These are phyloP conservation scores for Xanthoceras sorbifolium DNA, from an alignment of 345 rosid species.

Conservation along the genomic window DNA sequence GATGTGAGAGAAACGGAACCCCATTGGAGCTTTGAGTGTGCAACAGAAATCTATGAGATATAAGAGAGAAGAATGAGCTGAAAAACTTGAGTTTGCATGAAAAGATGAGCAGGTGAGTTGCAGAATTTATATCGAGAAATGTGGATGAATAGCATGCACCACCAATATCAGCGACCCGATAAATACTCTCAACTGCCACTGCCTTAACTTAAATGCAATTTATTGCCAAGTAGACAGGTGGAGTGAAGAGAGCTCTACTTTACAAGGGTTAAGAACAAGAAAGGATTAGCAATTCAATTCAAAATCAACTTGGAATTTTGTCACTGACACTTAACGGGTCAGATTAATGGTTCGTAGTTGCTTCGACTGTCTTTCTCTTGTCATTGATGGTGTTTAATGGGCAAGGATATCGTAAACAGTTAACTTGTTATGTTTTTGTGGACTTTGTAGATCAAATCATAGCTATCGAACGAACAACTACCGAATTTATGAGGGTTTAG, in stretches of 20 bases:
- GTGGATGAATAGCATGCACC: neutral
- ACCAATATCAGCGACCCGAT: conserved; percentile 6
- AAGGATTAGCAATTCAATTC: neutral
- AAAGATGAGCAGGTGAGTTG: conserved; percentile 9
- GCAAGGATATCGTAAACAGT: neutral
- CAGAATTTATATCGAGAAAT: conserved; percentile 25
- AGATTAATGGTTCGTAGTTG: neutral
- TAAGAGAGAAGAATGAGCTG: neutral
- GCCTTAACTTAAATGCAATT: conserved; percentile 36
- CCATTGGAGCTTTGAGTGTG: conserved; percentile 27
- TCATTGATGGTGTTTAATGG: neutral
- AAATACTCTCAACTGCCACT: conserved; percentile 48
- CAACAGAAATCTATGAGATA: neutral
- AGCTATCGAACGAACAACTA: conserved; percentile 29
- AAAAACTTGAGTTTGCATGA: conserved; percentile 12
- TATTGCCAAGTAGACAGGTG: conserved; percentile 17
- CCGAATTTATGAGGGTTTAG: conserved; percentile 39
- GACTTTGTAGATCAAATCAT: conserved; percentile 7
- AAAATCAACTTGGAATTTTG: neutral
- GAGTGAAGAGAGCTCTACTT: conserved; percentile 6
- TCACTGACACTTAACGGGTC: neutral
- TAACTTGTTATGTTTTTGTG: neutral
- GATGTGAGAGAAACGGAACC: conserved; percentile 25
- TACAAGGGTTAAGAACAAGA: no score
- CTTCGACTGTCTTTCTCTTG: neutral